These are phyloP conservation scores for Paecilomyces dactylethromorphus DNA, from an alignment of 2,329 filamentous ascomycete genomes.

Conservation along the genomic window DNA sequence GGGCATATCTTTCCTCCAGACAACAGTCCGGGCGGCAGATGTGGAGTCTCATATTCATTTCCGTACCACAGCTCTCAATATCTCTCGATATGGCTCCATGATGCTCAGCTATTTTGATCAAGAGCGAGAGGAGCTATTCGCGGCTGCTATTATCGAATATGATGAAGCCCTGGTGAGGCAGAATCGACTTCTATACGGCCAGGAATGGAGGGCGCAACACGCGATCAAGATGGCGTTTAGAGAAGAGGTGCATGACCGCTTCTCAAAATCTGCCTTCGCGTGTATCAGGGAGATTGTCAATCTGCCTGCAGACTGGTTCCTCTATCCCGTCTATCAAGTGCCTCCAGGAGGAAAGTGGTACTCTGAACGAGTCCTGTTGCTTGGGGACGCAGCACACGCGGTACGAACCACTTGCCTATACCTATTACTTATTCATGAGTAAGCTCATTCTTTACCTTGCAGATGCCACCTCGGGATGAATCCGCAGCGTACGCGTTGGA, in stretches of 20 bases:
- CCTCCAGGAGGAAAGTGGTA: conserved; percentile 32
- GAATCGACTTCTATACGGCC: conserved; percentile 19
- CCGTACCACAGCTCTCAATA: conserved; percentile 32
- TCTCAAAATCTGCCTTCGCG: conserved; percentile 27
- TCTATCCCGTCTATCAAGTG: conserved; percentile 41
- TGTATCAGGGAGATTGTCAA: conserved; percentile 31
- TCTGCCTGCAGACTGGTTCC: conserved; percentile 29
- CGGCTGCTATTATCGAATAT: conserved; percentile 34
- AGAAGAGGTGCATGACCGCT: conserved; percentile 29
- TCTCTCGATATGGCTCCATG: conserved; percentile 32
- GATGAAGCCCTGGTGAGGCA: conserved; percentile 17
- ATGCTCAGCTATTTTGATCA: conserved; percentile 34
- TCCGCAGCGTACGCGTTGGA: conserved; percentile 40
- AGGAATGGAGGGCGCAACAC: conserved; percentile 27
- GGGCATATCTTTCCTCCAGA: conserved; percentile 35
- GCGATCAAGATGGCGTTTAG: conserved; percentile 28
- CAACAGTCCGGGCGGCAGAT: conserved; percentile 19
- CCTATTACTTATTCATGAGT: background rate
- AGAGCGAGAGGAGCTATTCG: conserved; percentile 29
- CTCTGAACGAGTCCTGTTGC: conserved; percentile 32
- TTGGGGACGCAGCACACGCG: conserved; percentile 44
- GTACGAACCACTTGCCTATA: conserved; percentile 19
- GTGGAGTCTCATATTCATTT: conserved; percentile 27
- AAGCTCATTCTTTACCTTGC: background rate
- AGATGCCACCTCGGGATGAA: conserved; percentile 44